These are phyloP conservation scores for Paraleonurus japonicus DNA, from an alignment of 257 asterid species.

Conservation along the genomic window DNA sequence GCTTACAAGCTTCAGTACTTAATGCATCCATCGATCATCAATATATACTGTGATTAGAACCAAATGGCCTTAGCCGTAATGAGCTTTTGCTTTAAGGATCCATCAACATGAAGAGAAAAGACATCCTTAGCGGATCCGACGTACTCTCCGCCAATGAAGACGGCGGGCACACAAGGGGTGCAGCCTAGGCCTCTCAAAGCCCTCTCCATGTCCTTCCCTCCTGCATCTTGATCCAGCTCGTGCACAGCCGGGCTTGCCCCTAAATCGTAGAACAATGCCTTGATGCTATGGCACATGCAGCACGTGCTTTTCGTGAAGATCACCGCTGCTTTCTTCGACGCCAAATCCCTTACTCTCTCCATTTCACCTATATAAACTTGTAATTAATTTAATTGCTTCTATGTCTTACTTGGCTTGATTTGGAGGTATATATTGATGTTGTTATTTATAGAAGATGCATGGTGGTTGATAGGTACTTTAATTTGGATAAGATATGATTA, in stretches of 20 bases:
- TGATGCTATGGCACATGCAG: conserved; percentile 86
- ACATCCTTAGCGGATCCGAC: conserved; percentile 71
- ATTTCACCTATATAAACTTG: too few species aligned
- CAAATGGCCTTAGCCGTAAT: conserved; percentile 72
- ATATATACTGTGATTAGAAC: conserved; percentile 44
- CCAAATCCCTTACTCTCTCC: conserved; percentile 66
- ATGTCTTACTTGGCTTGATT: conserved; percentile 29
- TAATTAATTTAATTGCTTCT: too few species aligned
- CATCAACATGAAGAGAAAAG: conserved; percentile 69
- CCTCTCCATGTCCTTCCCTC: conserved; percentile 64
- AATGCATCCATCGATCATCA: too few species aligned
- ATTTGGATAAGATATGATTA: too few species aligned
- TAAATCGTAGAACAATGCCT: conserved; percentile 66
- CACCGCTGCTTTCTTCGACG: conserved; percentile 70
- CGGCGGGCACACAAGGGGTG: conserved; percentile 71
- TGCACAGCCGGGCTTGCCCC: conserved; percentile 81
- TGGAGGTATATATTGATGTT: not conserved
- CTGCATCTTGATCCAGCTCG: conserved; percentile 61
- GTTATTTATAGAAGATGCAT: conserved; percentile 68
- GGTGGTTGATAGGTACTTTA: conserved; percentile 24
- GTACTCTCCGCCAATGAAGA: conserved; percentile 65
- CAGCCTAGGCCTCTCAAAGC: conserved; percentile 63
- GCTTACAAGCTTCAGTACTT: too few species aligned
- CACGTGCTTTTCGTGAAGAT: conserved; percentile 86
- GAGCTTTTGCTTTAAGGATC: conserved; percentile 64